A percentile compares a stretch with the other conserved stretches of the same genome.
phyloP scores from a whole-genome alignment of 208 protist genomes.

The Wallacemonas collosoma region DNA sequence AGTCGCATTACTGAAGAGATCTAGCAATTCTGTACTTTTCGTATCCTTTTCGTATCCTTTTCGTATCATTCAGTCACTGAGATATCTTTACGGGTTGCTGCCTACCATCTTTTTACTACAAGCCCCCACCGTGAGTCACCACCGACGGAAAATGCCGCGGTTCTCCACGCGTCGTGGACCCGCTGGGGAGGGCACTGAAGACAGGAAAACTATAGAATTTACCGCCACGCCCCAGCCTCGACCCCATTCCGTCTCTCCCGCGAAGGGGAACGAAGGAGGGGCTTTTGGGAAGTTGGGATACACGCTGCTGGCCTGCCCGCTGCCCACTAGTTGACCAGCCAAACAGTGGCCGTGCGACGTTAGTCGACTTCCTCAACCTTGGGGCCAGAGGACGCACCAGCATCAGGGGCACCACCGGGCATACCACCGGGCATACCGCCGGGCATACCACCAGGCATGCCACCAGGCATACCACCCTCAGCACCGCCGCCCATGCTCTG shows the following conservation, averaged over 20 bases:
- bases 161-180: not conserved
- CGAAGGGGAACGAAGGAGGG: not conserved
- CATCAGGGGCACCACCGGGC: constrained; percentile 35
- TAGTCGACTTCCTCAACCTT: constrained; percentile 61
- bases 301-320: not conserved
- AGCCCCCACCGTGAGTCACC: not conserved
- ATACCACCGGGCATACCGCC: constrained; percentile 24
- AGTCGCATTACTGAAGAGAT: no score
- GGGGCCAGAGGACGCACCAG: constrained; percentile 31
- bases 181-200: not conserved
- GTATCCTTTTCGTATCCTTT: not conserved
- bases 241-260: not conserved
- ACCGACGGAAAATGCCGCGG: not conserved
- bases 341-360: not conserved
- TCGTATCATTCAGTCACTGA: not conserved
- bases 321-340: not conserved
- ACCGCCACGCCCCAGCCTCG: not conserved
- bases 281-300: not conserved
- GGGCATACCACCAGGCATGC: constrained; percentile 3
- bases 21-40: not conserved
- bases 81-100: no score
- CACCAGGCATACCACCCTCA: not conserved
- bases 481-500: no score
- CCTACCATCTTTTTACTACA: no score
- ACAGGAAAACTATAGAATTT: not conserved